Base-by-base conservation (phyloP, 805 yeast species). In the Clavispora carvajalis region DNA sequence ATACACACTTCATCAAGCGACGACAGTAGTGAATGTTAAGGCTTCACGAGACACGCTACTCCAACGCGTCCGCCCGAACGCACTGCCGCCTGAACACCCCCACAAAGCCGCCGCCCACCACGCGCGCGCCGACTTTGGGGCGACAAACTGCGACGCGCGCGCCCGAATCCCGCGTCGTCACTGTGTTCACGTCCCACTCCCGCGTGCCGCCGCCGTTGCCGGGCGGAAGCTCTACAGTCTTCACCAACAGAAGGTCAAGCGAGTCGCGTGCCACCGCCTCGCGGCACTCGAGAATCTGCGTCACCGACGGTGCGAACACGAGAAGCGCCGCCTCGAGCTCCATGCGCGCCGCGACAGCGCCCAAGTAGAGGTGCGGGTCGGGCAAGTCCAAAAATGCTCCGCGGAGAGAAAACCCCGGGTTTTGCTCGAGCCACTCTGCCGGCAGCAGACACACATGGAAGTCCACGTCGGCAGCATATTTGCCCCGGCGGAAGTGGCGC, bases 261-360 rank as follows among this genome's bases (percentile, higher is more conserved):
- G 16, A 2, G 10, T 15, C 21, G 19, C 23, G 35, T 1, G 34
- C 35, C 23, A 31, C 8, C 8, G 16, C 24, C 30, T 37, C 28
- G 11, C 36, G 17, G 31, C 40, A 37, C 7, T n/a, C 16, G 21
- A 37, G 31, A 15, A 37, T 37, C 13, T 37, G 40, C 24, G 40
- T 37, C 36, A 37, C 36, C 21, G 40, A 37, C 25, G 40, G 40
- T 11, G 24, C n/a, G 25, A 37, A 37, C 36, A 37, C 40, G 5
- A 37, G 16, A 18, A 37, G 36, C 13, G 40, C 23, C 12, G 36
- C 40, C 9, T 37, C 36, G 5, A 37, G 25, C 10, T 17, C 23
- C 31, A 37, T 25, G 12, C 19, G 36, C 18, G 15, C 17, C 3
- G 36, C 18, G 8, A 37, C 4, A 12, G 15, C 30, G 7, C 16